Evolutionary conservation across 148 eudicot genomes (phyloP), one percentile per base, ranked within the genome.

Genomic region (Amaranthus hypochondriacus): DNA sequence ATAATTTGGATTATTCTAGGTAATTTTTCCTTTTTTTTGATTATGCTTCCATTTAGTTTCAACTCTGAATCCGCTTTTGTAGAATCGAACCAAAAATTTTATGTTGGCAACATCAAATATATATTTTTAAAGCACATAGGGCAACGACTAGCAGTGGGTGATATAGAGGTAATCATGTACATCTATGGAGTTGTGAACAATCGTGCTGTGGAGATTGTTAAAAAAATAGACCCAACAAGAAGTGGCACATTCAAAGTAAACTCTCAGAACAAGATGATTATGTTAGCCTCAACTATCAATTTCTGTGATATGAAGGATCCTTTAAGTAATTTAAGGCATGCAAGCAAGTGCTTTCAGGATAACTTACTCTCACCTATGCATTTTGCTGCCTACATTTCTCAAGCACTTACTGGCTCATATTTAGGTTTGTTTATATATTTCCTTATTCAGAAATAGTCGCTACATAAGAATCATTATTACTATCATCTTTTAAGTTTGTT

Each of bases 151-250:
- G 57, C 75, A 4, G 51, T 72, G 15, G 67, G 54, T 9, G 56
- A 72, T 53, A 44, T 72, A 12, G 43, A 61, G 28, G 57, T 58
- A 6, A 63, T 72, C 28, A 21, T 72, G 75, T 60, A 60, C 47
- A 6, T 44, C 15, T 72, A 60, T 50, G 75, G 68, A 13, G 75
- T 50, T 11, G 48, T 60, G 10, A 53, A 49, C 28, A 54, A 12
- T 1, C 21, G 67, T 3, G 39, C 56, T 39, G 9, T 10, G 47
- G 48, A 51, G 48, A 61, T 72, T 49, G 9, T 43, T 44, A 72
- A 61, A 43, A 50, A 61, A n/a, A 10, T 50, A 49, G 56, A 61
- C 56, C 75, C 67, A 7, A 48, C 21, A 28, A 72, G 28, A 53
- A 66, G 65, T 48, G 67, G 75, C 10, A 7, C 7, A 12, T 61